Conservation (phyloP, 106 monocot species). For the Xerophyta viscosa region DNA sequence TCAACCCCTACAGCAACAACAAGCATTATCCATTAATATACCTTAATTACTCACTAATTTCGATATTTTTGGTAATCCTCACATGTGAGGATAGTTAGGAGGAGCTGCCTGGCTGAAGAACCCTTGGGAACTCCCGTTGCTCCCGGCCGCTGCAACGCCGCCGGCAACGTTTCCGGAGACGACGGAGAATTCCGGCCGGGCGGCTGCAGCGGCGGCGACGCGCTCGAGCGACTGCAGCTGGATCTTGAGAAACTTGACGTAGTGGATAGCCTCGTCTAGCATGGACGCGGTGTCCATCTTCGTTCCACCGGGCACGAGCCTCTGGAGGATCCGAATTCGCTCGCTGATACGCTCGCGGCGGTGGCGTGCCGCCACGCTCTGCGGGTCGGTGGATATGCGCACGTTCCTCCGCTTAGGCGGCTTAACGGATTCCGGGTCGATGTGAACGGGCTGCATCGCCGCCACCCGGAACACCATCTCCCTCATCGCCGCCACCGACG, state of each 20-base stretch:
- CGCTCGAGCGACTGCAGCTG: slow-evolving; percentile 74
- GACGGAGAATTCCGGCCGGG: too few species aligned
- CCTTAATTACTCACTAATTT: too few species aligned
- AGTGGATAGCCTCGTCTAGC: slow-evolving; percentile 86
- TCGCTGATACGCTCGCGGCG: slow-evolving; percentile 85
- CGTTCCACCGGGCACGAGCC: slow-evolving; percentile 81
- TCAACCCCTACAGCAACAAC: too few species aligned
- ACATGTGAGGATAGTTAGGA: too few species aligned
- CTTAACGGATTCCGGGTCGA: slow-evolving; percentile 70
- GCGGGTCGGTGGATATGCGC: slow-evolving; percentile 79
- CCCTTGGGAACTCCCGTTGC: too few species aligned
- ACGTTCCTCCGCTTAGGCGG: slow-evolving; percentile 84
- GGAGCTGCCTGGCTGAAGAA: too few species aligned
- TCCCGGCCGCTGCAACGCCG: too few species aligned
- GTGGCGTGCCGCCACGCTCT: slow-evolving; percentile 88
- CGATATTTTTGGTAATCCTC: too few species aligned
- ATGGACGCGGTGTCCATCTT: slow-evolving; percentile 98
- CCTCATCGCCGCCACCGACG: slow-evolving; percentile 58
- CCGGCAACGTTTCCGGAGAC: too few species aligned
- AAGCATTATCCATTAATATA: too few species aligned
- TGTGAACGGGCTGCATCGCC: slow-evolving; percentile 93
- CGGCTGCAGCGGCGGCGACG: too few species aligned
- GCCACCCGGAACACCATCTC: slow-evolving; percentile 87
- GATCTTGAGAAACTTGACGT: slow-evolving; percentile 82
- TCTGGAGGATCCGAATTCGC: slow-evolving; percentile 70